Base-by-base conservation (phyloP, 73 alveolate genomes). In the Breviolum minutum region DNA sequence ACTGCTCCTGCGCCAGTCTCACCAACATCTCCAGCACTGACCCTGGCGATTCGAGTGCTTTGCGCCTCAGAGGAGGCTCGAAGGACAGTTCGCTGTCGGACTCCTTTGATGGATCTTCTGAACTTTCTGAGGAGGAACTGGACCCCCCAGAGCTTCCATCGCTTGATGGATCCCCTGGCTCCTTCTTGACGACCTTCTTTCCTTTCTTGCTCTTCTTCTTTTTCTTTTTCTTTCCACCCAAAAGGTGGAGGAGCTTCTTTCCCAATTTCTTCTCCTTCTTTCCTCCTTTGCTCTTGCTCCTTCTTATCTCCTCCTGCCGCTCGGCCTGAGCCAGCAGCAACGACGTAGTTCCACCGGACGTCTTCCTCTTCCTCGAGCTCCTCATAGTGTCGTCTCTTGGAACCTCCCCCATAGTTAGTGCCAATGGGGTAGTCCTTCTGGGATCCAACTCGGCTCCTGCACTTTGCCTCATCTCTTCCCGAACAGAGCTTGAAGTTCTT, bases 271-370 rank as follows among this genome's bases (percentile, higher is more conserved):
- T 74, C 17, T 54, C 60, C 29, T 20, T 74, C 62, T 7, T 74
- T 62, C 85, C 8, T 12, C 81, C 8, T n/a, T 19, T 74, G 63
- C 85, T n/a, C 29, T 13, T 10, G 19, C 85, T 27, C 7, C 62
- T 22, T 22, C n/a, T n/a, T n/a, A n/a, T n/a, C n/a, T n/a, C 63
- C 8, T 27, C 22, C 40, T 26, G 12, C 81, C 17, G 85, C 85
- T n/a, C 85, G 85, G 85, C 85, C 62, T 74, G 85, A 13, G 85
- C 85, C 85, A 74, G 85, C 85, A 74, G 29, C 7, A 22, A 20
- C 8, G 63, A 11, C 5, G 12, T 13, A 74, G 85, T 7, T 7
- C 17, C 85, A 10, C 63, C 8, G 7, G 30, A 8, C 85, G 8
- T 7, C 62, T 74, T 62, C 7, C 22, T 14, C 63, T n/a, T 74